Conservation (phyloP, 2,329 filamentous ascomycete species). For the Ophiobolus disseminans region DNA sequence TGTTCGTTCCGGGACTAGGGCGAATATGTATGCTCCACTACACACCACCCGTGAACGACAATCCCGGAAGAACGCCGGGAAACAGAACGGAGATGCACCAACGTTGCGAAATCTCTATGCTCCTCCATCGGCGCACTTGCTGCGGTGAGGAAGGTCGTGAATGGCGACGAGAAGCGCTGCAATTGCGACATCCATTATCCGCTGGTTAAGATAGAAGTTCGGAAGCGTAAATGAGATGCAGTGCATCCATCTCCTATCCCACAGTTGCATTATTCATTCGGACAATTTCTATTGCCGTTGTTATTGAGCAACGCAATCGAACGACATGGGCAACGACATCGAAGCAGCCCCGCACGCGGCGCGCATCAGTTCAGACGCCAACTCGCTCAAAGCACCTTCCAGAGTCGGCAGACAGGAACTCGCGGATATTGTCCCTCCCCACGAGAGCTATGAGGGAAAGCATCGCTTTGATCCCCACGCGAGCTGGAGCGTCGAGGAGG, state of each 20-base stretch:
- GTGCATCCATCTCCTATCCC: too few species aligned
- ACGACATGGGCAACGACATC: conserved; percentile 34
- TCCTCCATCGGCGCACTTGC: conserved; percentile 20
- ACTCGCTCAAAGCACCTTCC: conserved; percentile 31
- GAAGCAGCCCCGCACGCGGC: conserved; percentile 24
- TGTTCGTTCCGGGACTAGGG: conserved; percentile 8
- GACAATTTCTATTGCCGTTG: conserved; percentile 3
- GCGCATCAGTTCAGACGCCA: conserved; percentile 32
- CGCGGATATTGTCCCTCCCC: conserved; percentile 48
- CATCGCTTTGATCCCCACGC: conserved; percentile 65
- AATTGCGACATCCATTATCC: conserved; percentile 31
- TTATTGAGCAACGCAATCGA: neutral
- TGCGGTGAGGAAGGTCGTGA: conserved; percentile 18
- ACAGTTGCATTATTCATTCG: too few species aligned
- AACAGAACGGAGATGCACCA: neutral
- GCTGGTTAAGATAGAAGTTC: conserved; percentile 7
- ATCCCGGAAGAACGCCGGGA: neutral
- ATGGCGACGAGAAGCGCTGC: conserved; percentile 17
- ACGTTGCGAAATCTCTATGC: too few species aligned
- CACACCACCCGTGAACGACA: too few species aligned
- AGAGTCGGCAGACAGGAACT: conserved; percentile 38
- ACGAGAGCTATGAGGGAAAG: conserved; percentile 59
- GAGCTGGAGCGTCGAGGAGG: conserved; percentile 63
- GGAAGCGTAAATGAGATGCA: neutral
- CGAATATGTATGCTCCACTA: too few species aligned